Percentiles rank a stretch among this genome's conserved stretches.
phyloP scores from a whole-genome alignment of 2,329 filamentous ascomycete species.

The Seiridium cupressi region DNA sequence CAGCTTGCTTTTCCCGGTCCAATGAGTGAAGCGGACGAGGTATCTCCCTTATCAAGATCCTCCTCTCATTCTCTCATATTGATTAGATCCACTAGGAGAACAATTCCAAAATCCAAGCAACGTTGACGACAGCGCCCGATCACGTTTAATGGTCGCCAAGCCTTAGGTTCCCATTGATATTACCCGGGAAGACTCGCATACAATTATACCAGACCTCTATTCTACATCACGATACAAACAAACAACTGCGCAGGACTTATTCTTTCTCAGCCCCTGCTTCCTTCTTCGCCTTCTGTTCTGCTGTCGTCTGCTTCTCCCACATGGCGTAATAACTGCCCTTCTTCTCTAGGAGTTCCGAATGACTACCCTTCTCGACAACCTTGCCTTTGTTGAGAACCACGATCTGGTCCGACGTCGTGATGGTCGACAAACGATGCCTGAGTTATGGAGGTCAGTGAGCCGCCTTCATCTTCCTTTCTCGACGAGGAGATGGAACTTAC shows the following conservation, averaged over 20 bases:
- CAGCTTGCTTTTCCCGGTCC: too few species aligned
- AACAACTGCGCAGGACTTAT: neutral
- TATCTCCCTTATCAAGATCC: too few species aligned
- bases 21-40: too few species aligned
- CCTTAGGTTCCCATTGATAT: too few species aligned
- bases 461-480: neutral
- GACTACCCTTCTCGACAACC: constrained; percentile 49
- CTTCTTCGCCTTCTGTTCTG: constrained; percentile 35
- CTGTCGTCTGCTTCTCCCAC: constrained; percentile 50
- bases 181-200: too few species aligned
- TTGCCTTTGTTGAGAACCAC: constrained; percentile 51
- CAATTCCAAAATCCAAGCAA: too few species aligned
- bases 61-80: too few species aligned
- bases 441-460: neutral
- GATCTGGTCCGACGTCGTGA: constrained; percentile 54
- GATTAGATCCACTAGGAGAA: too few species aligned
- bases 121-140: too few species aligned
- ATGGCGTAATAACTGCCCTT: constrained; percentile 49
- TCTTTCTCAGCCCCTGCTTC: constrained; percentile 14
- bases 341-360: constrained; percentile 41
- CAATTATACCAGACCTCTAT: too few species aligned
- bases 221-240: too few species aligned
- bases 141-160: too few species aligned
- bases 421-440: constrained; percentile 56
- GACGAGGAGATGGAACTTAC: constrained; percentile 20